These are phyloP conservation scores for Myxozyma udenii DNA, from an alignment of 805 yeast species.

Conservation along the genomic window DNA sequence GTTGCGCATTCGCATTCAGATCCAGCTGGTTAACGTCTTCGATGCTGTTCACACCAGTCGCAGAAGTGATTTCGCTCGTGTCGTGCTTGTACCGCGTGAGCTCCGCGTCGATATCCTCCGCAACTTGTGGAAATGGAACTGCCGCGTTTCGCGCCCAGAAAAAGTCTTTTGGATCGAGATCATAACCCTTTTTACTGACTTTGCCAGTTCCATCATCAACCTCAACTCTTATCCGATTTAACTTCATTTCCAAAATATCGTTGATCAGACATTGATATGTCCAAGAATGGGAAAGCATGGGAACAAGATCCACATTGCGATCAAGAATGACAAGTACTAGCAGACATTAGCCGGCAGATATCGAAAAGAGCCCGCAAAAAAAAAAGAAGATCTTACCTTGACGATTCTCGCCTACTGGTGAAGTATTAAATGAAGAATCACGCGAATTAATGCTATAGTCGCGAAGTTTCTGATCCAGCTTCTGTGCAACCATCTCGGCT, in stretches of 20 bases:
- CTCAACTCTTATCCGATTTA: conserved; percentile 73
- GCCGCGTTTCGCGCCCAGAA: conserved; percentile 85
- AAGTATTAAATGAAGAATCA: conserved; percentile 31
- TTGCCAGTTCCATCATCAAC: conserved; percentile 39
- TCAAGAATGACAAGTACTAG: conserved; percentile 78
- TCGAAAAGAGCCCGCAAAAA: conserved; percentile 38
- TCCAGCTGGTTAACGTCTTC: conserved; percentile 59
- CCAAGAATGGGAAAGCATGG: conserved; percentile 97
- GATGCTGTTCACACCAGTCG: conserved; percentile 67
- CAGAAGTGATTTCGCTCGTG: conserved; percentile 78
- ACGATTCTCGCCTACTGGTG: conserved; percentile 5
- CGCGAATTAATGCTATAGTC: conserved; percentile 78
- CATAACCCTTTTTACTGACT: conserved; percentile 56
- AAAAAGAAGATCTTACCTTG: conserved; percentile 11
- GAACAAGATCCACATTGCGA: conserved; percentile 82
- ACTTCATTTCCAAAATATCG: conserved; percentile 77
- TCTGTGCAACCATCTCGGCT: conserved; percentile 88
- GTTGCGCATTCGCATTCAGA: conserved; percentile 38
- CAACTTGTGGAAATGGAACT: conserved; percentile 97
- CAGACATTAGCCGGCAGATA: neutral
- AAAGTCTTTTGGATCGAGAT: conserved; percentile 88
- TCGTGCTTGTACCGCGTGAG: conserved; percentile 77
- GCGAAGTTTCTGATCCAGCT: conserved; percentile 75
- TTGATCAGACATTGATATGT: conserved; percentile 94
- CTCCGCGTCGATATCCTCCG: conserved; percentile 88